Conservation (phyloP, 2,329 filamentous ascomycete genomes). For the Colletotrichum brevisporum region DNA sequence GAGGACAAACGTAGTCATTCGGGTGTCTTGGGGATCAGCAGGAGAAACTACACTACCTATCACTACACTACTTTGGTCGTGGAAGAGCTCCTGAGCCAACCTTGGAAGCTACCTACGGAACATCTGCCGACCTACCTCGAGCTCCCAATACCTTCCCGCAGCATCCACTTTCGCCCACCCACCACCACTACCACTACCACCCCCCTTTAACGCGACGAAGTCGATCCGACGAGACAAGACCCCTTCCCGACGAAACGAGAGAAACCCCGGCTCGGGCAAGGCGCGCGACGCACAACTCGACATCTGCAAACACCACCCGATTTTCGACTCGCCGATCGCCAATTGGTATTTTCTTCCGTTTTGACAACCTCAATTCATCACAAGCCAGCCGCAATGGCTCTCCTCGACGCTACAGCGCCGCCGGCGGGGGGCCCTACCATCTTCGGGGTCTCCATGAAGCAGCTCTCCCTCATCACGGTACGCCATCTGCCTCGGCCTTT, state of each 20-base stretch:
- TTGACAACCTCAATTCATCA: constrained; percentile 12
- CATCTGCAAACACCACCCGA: background rate
- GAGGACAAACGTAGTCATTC: background rate
- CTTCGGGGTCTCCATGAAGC: constrained; percentile 77
- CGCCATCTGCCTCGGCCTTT: constrained; percentile 32
- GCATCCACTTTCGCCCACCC: constrained; percentile 11
- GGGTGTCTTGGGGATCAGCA: too few species aligned
- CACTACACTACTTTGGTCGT: background rate
- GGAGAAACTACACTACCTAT: too few species aligned
- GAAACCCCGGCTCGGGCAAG: background rate
- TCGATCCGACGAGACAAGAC: constrained; percentile 24
- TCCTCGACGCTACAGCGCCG: constrained; percentile 55
- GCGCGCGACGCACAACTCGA: constrained; percentile 11
- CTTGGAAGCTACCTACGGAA: background rate
- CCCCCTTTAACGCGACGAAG: constrained; percentile 20
- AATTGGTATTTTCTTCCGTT: constrained; percentile 13
- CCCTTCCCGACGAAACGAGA: constrained; percentile 21
- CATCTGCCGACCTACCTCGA: background rate
- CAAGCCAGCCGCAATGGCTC: constrained; percentile 53
- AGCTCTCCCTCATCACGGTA: constrained; percentile 67
- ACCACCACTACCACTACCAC: constrained; percentile 1
- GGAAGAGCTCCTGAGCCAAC: constrained; percentile 11
- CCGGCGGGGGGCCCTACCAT: constrained; percentile 59
- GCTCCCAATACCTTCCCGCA: constrained; percentile 9
- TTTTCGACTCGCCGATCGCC: background rate